Base-by-base conservation (phyloP, 768 basidiomycete species). In the Hortiboletus campestris region DNA sequence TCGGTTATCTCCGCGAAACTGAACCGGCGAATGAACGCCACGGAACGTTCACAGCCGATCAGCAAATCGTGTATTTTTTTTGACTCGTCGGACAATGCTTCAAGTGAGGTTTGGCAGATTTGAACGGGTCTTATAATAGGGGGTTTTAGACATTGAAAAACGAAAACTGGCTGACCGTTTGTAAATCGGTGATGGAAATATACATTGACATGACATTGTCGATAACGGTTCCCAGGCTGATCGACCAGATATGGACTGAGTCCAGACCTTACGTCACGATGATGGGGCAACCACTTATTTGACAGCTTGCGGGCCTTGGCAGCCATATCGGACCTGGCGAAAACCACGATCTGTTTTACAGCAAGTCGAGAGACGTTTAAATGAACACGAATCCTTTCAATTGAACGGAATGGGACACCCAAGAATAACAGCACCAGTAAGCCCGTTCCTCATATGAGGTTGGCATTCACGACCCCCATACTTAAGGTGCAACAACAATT, bases 1-100 rank as follows among this genome's bases (percentile, higher is more conserved):
- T 47, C 17, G 46, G 46, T 58, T 53, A 67, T 67, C 67, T 68
- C 66, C 66, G 67, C 66, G 59, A 65, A 63, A 53, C 54, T 56
- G 50, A 46, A n/a, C 17, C 25, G 34, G 29, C 32, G 17, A 38
- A 34, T 35, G 42, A 53, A 31, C 25, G 19, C 31, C 20, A 31
- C n/a, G n/a, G n/a, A n/a, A n/a, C 8, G 31, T 28, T 34, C 10
- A n/a, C 28, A 63, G 49, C 58, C 62, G 62, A 52, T 36, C 55
- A 51, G 53, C 46, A 58, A 57, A 25, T 34, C 38, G 20, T 16
- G 10, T 34, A 29, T 11, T 2, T 20, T 41, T 28, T 29, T 16
- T 39, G 46, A 29, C n/a, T n/a, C 4, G 11, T 43, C 16, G 35
- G 6, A 25, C 22, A n/a, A 11, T 32, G 8, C 14, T 14, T 22